These are phyloP conservation scores for Exophiala alcalophila DNA, from an alignment of 2,329 filamentous ascomycete genomes.

Conservation along the genomic window DNA sequence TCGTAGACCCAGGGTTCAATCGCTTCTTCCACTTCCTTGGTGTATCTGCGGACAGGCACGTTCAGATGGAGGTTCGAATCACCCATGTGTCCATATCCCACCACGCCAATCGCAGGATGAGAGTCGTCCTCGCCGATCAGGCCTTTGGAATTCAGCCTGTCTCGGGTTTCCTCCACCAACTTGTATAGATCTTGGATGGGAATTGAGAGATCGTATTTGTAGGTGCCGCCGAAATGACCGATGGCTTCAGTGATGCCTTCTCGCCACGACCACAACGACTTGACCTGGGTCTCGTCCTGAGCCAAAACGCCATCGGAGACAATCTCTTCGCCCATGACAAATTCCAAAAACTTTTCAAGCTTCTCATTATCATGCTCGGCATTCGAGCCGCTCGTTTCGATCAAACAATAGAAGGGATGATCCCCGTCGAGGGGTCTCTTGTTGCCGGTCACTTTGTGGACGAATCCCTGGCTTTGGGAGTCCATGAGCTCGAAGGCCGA, in stretches of 20 bases:
- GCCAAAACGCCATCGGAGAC: slow-evolving; percentile 87
- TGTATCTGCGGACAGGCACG: slow-evolving; percentile 75
- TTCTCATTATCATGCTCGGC: slow-evolving; percentile 90
- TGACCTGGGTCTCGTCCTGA: slow-evolving; percentile 86
- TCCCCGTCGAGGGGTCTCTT: slow-evolving; percentile 77
- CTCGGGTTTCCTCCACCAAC: slow-evolving; percentile 80
- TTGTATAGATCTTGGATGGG: slow-evolving; percentile 82
- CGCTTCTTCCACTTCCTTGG: slow-evolving; percentile 78
- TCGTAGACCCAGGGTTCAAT: slow-evolving; percentile 97
- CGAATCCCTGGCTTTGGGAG: slow-evolving; percentile 72
- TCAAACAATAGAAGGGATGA: slow-evolving; percentile 91
- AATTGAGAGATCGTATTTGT: slow-evolving; percentile 98
- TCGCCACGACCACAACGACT: slow-evolving; percentile 83
- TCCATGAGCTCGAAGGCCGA: slow-evolving; percentile 99
- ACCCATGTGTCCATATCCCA: slow-evolving; percentile 98
- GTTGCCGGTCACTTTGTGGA: slow-evolving; percentile 69
- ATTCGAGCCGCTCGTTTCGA: slow-evolving; percentile 95
- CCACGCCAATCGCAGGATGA: slow-evolving; percentile 79
- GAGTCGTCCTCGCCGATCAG: slow-evolving; percentile 73
- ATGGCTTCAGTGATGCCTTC: slow-evolving; percentile 89
- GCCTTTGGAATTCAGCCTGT: slow-evolving; percentile 68
- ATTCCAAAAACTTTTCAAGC: slow-evolving; percentile 82
- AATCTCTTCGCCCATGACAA: slow-evolving; percentile 84
- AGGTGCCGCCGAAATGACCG: slow-evolving; percentile 88
- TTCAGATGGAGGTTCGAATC: slow-evolving; percentile 95